phyloP scores from a whole-genome alignment of 495 filamentous ascomycete species.

The Neurospora sp. region DNA sequence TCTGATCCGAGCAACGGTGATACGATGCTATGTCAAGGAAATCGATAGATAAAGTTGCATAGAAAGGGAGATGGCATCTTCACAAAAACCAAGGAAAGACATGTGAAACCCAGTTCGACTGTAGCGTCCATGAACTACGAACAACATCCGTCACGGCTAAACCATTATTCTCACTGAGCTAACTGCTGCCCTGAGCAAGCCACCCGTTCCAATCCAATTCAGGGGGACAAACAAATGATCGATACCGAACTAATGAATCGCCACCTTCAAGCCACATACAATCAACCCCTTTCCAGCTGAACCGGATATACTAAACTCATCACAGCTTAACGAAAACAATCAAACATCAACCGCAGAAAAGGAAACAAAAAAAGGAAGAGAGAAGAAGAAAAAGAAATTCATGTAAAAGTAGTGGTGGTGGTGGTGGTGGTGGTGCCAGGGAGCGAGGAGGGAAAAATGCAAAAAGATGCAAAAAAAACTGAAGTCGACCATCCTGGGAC shows the following conservation, averaged over 20 bases:
- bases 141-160: neutral
- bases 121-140: neutral
- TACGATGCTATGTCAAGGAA: neutral
- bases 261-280: neutral
- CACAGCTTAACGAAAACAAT: neutral
- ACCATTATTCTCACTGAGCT: neutral
- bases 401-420: no score
- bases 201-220: neutral
- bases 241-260: neutral
- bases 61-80: neutral
- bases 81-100: neutral
- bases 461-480: neutral
- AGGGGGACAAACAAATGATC: neutral
- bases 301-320: neutral
- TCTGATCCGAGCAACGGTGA: neutral
- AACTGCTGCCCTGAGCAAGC: no score
- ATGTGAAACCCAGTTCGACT: neutral
- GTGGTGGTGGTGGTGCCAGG: no score
- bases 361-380: neutral
- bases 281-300: neutral
- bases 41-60: neutral
- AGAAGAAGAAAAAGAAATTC: neutral
- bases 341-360: neutral
- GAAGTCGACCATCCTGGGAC: conserved; percentile 3
- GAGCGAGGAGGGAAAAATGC: no score